Percentiles rank a stretch among this genome's conserved stretches.
These are phyloP conservation scores for Penicillium sp. DNA, from an alignment of 2,329 filamentous ascomycete genomes.

Conservation along the genomic window DNA sequence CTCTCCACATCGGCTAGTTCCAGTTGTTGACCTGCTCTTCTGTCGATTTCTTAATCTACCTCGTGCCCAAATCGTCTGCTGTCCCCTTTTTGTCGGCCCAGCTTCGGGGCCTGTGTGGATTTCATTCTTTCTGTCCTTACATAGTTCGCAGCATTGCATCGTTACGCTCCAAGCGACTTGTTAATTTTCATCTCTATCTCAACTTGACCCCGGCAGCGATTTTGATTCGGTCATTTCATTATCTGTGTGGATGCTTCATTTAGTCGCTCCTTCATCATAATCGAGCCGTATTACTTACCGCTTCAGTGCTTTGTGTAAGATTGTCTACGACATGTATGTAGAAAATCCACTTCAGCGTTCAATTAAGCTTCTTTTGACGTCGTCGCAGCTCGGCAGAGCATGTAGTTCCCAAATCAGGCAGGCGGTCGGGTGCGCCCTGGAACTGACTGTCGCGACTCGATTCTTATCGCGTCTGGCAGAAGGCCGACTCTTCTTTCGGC, in stretches of 20 bases:
- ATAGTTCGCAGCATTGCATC: slow-evolving; percentile 27
- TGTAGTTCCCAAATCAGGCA: not conserved
- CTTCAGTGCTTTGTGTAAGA: not conserved
- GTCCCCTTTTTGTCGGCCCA: not conserved
- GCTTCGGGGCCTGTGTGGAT: slow-evolving; percentile 1
- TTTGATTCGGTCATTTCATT: not conserved
- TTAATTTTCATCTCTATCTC: slow-evolving; percentile 10
- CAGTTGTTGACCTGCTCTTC: slow-evolving; percentile 14
- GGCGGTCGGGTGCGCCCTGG: slow-evolving; percentile 11
- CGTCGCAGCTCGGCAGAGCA: not conserved
- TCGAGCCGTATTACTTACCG: not conserved
- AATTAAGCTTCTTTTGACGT: slow-evolving; percentile 3
- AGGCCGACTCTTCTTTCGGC: not conserved
- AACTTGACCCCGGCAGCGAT: slow-evolving; percentile 11
- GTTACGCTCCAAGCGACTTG: slow-evolving; percentile 23
- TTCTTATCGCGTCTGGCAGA: not conserved
- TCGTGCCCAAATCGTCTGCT: not conserved
- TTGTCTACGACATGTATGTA: not conserved
- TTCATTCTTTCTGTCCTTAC: slow-evolving; percentile 18
- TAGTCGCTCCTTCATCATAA: slow-evolving; percentile 13
- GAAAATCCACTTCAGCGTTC: not conserved
- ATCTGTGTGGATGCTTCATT: slow-evolving; percentile 13
- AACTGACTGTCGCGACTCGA: not conserved
- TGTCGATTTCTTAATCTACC: slow-evolving; percentile 8
- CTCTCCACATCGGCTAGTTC: slow-evolving; percentile 15